These are phyloP conservation scores for Paratinospora sagittata DNA, from an alignment of 164 flowering plant genomes.

Conservation along the genomic window DNA sequence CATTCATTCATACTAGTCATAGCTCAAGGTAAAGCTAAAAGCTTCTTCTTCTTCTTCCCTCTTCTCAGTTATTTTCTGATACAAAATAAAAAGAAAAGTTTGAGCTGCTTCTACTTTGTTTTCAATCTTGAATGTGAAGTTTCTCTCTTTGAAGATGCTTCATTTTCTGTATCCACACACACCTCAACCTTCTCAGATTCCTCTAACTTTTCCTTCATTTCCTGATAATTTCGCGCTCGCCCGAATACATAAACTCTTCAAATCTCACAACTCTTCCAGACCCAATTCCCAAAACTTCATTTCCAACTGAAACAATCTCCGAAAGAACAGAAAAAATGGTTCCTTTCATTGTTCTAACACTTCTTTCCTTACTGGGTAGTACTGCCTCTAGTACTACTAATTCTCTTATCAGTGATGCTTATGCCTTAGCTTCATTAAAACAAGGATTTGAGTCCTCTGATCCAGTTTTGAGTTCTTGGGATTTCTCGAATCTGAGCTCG, in stretches of 20 bases:
- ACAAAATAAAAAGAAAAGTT: conserved; percentile 13
- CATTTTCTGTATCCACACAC: conserved; percentile 30
- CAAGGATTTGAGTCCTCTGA: conserved; percentile 43
- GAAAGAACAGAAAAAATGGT: conserved; percentile 38
- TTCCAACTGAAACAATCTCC: conserved; percentile 15
- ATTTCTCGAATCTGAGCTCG: conserved; percentile 42
- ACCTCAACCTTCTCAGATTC: conserved; percentile 54
- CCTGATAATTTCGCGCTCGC: conserved; percentile 19
- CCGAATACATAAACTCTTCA: conserved; percentile 28
- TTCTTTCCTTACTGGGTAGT: conserved; percentile 39
- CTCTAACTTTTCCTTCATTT: conserved; percentile 34
- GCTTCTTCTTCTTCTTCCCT: conserved; percentile 11
- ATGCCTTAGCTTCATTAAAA: conserved; percentile 47
- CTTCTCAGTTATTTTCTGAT: conserved; percentile 12
- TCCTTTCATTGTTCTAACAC: conserved; percentile 30
- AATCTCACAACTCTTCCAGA: conserved; percentile 26
- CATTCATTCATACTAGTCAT: conserved; percentile 2
- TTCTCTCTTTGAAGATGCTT: conserved; percentile 57
- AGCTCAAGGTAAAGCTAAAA: background rate
- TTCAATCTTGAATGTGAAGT: conserved; percentile 67
- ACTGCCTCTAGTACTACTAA: conserved; percentile 25
- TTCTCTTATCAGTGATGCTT: conserved; percentile 49
- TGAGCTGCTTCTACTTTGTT: conserved; percentile 26
- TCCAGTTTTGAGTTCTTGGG: conserved; percentile 42
- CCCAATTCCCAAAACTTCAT: conserved; percentile 21